Evolutionary conservation across 306 rosid species (phyloP).

Genomic region (Morella rubra): DNA sequence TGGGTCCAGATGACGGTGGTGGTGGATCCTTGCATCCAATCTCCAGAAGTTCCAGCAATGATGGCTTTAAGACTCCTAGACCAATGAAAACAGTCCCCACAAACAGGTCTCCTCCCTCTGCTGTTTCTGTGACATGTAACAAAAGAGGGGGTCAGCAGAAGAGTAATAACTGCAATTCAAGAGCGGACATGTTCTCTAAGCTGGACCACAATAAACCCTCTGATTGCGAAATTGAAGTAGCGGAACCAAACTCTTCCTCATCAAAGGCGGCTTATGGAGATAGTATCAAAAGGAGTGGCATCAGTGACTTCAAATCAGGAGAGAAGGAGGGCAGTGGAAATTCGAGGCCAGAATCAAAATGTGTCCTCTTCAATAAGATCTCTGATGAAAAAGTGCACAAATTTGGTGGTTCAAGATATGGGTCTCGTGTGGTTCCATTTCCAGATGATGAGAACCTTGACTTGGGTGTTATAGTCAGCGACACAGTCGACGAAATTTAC

Average conservation of each 20-base stretch:
- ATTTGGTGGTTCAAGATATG: conserved; percentile 50
- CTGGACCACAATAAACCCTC: conserved; percentile 43
- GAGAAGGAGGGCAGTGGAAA: conserved; percentile 31
- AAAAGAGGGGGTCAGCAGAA: conserved; percentile 39
- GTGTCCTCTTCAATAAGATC: conserved; percentile 44
- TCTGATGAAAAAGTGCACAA: conserved; percentile 58
- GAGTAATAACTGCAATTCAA: conserved; percentile 41
- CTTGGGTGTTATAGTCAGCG: conserved; percentile 35
- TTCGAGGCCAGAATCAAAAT: conserved; percentile 45
- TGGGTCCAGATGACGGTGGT: conserved; percentile 50
- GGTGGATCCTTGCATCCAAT: conserved; percentile 40
- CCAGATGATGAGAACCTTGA: conserved; percentile 39
- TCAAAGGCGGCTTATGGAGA: conserved; percentile 42
- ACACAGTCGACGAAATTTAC: conserved; percentile 45
- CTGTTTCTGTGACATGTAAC: conserved; percentile 40
- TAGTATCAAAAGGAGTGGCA: conserved; percentile 37
- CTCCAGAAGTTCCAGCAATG: conserved; percentile 38
- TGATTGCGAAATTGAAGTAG: conserved; percentile 49
- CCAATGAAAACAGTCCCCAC: conserved; percentile 60
- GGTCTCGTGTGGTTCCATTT: conserved; percentile 75
- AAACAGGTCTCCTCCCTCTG: conserved; percentile 63
- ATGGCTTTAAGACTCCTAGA: conserved; percentile 43
- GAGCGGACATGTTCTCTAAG: conserved; percentile 35
- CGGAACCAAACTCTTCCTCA: conserved; percentile 37
- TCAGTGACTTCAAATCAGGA: conserved; percentile 34